Evolutionary conservation across 208 protist genomes (phyloP).

Genomic region (Trichomonas tenax): DNA sequence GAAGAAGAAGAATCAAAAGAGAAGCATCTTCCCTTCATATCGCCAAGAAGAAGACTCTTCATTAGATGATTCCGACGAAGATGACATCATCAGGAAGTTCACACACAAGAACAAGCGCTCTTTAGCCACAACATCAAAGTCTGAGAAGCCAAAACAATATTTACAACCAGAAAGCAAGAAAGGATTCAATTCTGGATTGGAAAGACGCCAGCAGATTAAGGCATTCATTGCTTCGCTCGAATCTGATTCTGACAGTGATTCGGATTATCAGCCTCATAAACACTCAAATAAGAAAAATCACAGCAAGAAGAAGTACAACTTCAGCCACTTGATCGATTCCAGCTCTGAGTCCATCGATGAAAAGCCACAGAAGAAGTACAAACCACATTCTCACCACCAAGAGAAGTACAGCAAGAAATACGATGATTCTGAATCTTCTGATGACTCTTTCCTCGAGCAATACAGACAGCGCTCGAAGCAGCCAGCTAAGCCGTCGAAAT

Average conservation of each 20-base stretch:
- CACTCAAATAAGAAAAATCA: not conserved
- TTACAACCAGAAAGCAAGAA: not conserved
- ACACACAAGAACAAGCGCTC: not conserved
- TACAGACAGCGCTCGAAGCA: not conserved
- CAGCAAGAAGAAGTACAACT: not conserved
- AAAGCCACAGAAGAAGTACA: not conserved
- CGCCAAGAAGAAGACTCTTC: not conserved
- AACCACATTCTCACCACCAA: not conserved
- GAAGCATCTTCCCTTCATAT: not conserved
- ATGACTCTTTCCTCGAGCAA: not conserved
- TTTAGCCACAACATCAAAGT: not conserved
- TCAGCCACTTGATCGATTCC: not conserved
- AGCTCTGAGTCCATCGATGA: not conserved
- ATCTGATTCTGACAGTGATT: not conserved
- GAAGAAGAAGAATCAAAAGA: not conserved
- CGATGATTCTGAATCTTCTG: not conserved
- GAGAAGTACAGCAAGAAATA: not conserved
- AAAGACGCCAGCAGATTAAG: not conserved
- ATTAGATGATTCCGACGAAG: not conserved
- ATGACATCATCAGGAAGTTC: not conserved
- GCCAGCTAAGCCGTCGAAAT: not conserved
- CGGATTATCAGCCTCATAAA: not conserved
- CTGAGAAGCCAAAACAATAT: not conserved
- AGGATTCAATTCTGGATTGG: not conserved
- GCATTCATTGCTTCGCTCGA: not conserved